These are phyloP conservation scores for Rhazya stricta DNA, from an alignment of 257 asterid species.

Conservation along the genomic window DNA sequence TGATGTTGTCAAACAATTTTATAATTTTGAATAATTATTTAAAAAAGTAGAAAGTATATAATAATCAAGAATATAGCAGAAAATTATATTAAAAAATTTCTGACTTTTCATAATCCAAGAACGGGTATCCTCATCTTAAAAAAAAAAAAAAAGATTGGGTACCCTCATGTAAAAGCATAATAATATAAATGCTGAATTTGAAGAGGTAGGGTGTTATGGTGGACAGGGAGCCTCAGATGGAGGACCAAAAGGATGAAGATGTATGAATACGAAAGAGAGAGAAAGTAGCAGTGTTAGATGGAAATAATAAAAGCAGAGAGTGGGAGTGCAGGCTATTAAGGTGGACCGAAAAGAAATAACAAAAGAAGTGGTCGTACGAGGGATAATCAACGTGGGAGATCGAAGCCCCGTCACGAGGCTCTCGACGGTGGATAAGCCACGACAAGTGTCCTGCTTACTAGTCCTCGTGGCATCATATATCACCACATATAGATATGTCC, in stretches of 20 bases:
- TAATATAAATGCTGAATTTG: neutral
- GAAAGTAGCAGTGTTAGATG: slow-evolving; percentile 12
- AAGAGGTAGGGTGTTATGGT: neutral
- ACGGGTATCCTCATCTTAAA: too few relatives aligned
- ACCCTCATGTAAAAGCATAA: neutral
- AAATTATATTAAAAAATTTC: too few relatives aligned
- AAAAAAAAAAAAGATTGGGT: too few relatives aligned
- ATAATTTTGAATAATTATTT: too few relatives aligned
- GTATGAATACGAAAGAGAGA: neutral
- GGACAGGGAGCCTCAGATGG: too few relatives aligned
- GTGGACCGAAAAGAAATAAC: neutral
- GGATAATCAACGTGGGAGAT: slow-evolving; percentile 37
- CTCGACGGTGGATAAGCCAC: slow-evolving; percentile 57
- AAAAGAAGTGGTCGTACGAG: slow-evolving; percentile 13
- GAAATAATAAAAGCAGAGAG: slow-evolving; percentile 9
- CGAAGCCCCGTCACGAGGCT: slow-evolving; percentile 18
- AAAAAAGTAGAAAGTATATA: too few relatives aligned
- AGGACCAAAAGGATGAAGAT: neutral
- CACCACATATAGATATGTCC: slow-evolving; percentile 25
- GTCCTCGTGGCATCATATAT: slow-evolving; percentile 46
- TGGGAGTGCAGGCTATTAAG: neutral
- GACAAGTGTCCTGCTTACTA: slow-evolving; percentile 18
- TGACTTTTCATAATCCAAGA: too few relatives aligned
- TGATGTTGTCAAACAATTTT: too few relatives aligned
- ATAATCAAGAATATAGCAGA: too few relatives aligned